Conservation (phyloP, 2,329 filamentous ascomycete species). For the Aspergillus melleus region DNA sequence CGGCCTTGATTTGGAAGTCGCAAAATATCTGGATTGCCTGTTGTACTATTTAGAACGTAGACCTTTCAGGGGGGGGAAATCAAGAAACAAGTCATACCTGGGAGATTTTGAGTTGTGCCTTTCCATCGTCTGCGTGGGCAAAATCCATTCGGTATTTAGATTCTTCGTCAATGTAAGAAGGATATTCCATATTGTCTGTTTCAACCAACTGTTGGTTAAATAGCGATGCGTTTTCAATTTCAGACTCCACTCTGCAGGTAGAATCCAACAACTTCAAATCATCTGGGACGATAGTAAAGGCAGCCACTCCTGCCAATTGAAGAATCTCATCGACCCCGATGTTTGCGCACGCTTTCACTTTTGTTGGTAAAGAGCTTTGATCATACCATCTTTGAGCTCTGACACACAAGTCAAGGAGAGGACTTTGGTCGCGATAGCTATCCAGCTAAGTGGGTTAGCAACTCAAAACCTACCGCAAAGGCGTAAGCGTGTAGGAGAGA, state of each 20-base stretch:
- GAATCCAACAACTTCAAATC: background rate
- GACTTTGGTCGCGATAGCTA: background rate
- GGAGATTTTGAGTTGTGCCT: background rate
- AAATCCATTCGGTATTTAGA: background rate
- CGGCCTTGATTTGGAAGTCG: background rate
- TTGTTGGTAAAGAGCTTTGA: background rate
- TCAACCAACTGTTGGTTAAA: background rate
- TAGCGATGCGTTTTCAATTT: background rate
- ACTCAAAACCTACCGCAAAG: background rate
- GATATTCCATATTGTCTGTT: background rate
- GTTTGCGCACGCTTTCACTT: background rate
- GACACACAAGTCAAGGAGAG: background rate
- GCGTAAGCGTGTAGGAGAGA: background rate
- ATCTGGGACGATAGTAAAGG: background rate
- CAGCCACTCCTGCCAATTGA: conserved; percentile 1
- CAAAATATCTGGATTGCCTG: background rate
- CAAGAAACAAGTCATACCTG: background rate
- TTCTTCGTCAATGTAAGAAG: conserved; percentile 1
- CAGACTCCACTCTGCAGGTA: background rate
- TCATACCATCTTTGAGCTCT: background rate
- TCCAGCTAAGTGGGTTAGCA: background rate
- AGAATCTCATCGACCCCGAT: background rate
- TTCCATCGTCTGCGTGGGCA: background rate
- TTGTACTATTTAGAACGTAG: background rate
- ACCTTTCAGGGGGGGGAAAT: no score